These are phyloP conservation scores for Amanita polypyramis DNA, from an alignment of 768 basidiomycete genomes.

Conservation along the genomic window DNA sequence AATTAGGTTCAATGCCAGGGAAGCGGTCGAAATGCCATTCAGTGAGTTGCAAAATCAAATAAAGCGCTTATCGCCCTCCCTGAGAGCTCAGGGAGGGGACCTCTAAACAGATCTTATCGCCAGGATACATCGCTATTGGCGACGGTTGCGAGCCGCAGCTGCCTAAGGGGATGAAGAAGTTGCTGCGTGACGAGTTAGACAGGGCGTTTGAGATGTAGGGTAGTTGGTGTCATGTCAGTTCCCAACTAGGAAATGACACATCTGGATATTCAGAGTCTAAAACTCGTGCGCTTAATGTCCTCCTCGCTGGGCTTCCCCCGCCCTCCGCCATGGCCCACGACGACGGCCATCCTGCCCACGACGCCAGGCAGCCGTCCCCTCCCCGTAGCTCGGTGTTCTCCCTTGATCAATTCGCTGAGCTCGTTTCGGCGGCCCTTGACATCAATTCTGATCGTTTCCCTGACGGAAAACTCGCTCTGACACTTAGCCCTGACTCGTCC, in stretches of 20 bases:
- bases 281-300: neutral
- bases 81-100: neutral
- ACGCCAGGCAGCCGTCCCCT: neutral
- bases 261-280: neutral
- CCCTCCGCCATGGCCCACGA: neutral
- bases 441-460: conserved; percentile 8
- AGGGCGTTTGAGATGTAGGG: conserved; percentile 72
- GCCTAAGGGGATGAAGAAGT: conserved; percentile 84
- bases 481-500: conserved; percentile 4
- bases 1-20: conserved; percentile 75
- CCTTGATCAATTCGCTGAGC: neutral
- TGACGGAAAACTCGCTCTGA: neutral
- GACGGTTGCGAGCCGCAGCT: conserved; percentile 55
- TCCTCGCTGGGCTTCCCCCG: neutral
- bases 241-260: neutral
- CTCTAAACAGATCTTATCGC: neutral
- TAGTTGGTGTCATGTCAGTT: neutral
- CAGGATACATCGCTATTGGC: conserved; percentile 34
- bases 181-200: conserved; percentile 79
- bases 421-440: conserved; percentile 6
- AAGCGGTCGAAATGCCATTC: conserved; percentile 98
- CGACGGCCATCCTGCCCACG: neutral
- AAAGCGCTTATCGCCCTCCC: neutral
- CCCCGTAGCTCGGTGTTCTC: conserved; percentile 2
- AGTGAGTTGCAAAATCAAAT: conserved; percentile 41